phyloP scores from a whole-genome alignment of 805 yeast genomes.

The Suhomyces xylopsoci region DNA sequence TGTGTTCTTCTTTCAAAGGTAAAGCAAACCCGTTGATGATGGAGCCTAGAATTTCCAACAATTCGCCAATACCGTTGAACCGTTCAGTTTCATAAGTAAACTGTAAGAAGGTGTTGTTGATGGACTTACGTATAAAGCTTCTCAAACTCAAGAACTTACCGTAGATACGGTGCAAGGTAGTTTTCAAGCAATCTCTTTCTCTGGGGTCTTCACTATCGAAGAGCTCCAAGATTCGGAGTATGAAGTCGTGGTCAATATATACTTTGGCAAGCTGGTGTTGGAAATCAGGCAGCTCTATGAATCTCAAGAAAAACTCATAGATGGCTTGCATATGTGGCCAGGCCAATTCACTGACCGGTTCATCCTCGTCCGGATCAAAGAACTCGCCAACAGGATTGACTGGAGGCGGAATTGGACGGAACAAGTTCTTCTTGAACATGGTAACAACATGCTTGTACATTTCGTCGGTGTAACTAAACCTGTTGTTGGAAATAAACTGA shows the following conservation, averaged over 20 bases:
- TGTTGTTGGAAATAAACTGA: conserved; percentile 77
- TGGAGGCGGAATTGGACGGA: conserved; percentile 97
- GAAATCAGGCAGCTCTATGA: conserved; percentile 92
- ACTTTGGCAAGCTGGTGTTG: conserved; percentile 91
- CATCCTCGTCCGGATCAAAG: conserved; percentile 98
- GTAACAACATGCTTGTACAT: conserved; percentile 84
- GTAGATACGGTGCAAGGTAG: conserved; percentile 92
- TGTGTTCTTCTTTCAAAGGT: conserved; percentile 96
- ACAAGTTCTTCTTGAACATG: conserved; percentile 86
- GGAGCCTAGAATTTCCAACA: conserved; percentile 90
- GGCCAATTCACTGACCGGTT: conserved; percentile 91
- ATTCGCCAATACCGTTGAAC: conserved; percentile 93
- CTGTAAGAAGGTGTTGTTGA: conserved; percentile 87
- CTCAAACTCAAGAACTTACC: conserved; percentile 90
- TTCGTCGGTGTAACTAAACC: conserved; percentile 84
- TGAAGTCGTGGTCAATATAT: conserved; percentile 88
- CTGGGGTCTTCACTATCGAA: conserved; percentile 96
- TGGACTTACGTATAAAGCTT: conserved; percentile 86
- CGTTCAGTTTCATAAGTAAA: conserved; percentile 94
- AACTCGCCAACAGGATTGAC: conserved; percentile 96
- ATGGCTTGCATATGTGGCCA: conserved; percentile 99
- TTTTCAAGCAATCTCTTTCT: conserved; percentile 91
- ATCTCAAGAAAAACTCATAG: conserved; percentile 88
- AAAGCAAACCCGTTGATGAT: conserved; percentile 97
- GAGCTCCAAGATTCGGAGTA: conserved; percentile 74